These are phyloP conservation scores for Juglanconis sp. DNA, from an alignment of 2,329 filamentous ascomycete genomes.

Conservation along the genomic window DNA sequence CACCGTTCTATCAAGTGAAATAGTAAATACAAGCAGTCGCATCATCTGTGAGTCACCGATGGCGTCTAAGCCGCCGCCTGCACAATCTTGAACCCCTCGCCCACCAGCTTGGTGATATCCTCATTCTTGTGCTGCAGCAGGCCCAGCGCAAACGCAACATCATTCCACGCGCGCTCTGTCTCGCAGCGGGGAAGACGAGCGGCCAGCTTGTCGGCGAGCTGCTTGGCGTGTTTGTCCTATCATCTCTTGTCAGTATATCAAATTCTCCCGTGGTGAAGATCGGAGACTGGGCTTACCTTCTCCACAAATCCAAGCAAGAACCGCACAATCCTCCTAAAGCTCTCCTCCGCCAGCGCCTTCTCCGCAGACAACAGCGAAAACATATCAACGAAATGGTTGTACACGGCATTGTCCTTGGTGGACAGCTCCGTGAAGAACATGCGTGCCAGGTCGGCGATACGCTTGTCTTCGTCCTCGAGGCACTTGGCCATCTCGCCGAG, in stretches of 20 bases:
- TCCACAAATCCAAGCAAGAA: constrained; percentile 96
- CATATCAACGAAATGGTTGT: constrained; percentile 99
- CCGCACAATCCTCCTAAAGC: constrained; percentile 80
- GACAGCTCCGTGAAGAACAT: constrained; percentile 99
- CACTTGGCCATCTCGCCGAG: constrained; percentile 99
- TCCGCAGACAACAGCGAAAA: constrained; percentile 89
- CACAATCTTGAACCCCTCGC: constrained; percentile 73
- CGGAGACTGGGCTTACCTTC: constrained; percentile 63
- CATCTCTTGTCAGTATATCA: constrained; percentile 16
- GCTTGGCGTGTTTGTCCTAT: constrained; percentile 94
- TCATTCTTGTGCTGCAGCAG: constrained; percentile 91
- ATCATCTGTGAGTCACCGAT: too few species aligned
- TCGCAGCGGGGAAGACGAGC: constrained; percentile 82
- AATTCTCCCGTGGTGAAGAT: constrained; percentile 5
- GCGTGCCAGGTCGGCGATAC: constrained; percentile 85
- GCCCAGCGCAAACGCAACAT: constrained; percentile 88
- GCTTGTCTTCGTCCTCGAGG: constrained; percentile 90
- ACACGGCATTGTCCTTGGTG: constrained; percentile 97
- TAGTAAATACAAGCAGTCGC: too few species aligned
- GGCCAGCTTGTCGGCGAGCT: constrained; percentile 88
- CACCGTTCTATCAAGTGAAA: neutral
- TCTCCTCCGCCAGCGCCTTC: constrained; percentile 75
- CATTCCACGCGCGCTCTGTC: constrained; percentile 93
- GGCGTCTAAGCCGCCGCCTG: constrained; percentile 51
- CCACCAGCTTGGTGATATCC: constrained; percentile 74